Base-by-base conservation (phyloP, 2,329 filamentous ascomycete species). In the Bertia moriformis region DNA sequence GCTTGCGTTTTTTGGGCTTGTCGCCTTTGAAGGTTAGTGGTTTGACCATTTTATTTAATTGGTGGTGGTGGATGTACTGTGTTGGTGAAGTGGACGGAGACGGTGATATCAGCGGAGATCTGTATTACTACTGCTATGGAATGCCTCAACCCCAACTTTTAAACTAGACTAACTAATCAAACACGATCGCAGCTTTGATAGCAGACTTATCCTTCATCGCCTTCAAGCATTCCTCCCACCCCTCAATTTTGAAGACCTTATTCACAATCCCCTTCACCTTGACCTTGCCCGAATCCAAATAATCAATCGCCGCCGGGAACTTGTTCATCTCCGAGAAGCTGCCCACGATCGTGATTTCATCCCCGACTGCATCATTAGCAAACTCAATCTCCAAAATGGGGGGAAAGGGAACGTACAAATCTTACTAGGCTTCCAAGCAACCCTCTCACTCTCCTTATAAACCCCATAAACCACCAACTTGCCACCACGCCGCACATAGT, bases 1-100 rank as follows among this genome's bases (percentile, higher is more conserved):
- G 77, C 70, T 94, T 95, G 57, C 86, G 74, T 68, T 95, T 95
- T 61, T 91, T 94, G 43, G 74, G 64, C 61, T 93, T 95, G 63
- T 98, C 91, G 67, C 91, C 91, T 63, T 98, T 98, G 70, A 98
- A 98, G 38, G 77, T 69, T 42, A 98, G 73, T 37, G 89, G 79
- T 58, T 93, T 95, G 49, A 93, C 80, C 83, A 91, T 91, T 44
- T 46, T 61, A 35, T 43, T 41, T 38, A 15, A 18, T 29, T 29
- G 24, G 10, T 29, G 10, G 24, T 29, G 24, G 24, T 10, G 24
- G 24, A 29, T 29, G 10, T 29, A 29, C n/a, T 29, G 24, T 10
- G n/a, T 10, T 29, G 24, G 24, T 10, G 24, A 10, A n/a, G 24
- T 10, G 24, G 24, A 10, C n/a, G 24, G 24, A 29, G 24, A 29